Conservation (phyloP, 257 asterid species). For the Fraxinus pennsylvanica region DNA sequence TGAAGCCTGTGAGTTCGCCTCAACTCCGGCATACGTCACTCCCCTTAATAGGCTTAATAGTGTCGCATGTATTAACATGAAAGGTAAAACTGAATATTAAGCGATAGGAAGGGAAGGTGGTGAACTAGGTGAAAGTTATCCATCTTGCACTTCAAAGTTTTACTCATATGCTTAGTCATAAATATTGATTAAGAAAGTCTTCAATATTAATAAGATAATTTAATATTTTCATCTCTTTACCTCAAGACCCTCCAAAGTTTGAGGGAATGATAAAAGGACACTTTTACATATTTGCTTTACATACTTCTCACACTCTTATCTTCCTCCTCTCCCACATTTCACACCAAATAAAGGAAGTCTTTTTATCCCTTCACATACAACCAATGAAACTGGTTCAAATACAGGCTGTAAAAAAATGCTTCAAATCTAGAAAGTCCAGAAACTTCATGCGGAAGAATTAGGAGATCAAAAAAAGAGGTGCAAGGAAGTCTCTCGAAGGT, state of each 20-base stretch:
- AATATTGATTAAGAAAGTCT: not conserved
- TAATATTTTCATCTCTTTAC: not conserved
- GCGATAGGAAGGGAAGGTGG: not conserved
- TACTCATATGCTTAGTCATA: no score
- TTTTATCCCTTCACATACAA: not conserved
- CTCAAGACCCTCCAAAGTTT: not conserved
- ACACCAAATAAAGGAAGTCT: not conserved
- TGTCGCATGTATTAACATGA: not conserved
- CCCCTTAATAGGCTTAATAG: no score
- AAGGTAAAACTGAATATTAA: not conserved
- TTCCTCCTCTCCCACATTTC: not conserved
- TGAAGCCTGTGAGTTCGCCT: no score
- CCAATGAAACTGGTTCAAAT: not conserved
- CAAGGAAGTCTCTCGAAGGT: not conserved
- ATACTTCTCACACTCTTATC: not conserved
- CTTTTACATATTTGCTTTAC: not conserved
- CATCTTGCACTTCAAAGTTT: not conserved
- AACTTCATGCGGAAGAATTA: not conserved
- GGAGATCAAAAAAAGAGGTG: not conserved
- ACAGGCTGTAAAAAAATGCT: not conserved
- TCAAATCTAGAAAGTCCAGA: not conserved
- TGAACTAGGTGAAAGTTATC: not conserved
- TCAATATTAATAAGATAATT: not conserved
- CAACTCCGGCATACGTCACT: no score
- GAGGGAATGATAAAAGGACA: not conserved